These are phyloP conservation scores for Xylaria castorea DNA, from an alignment of 495 filamentous ascomycete species.

Conservation along the genomic window DNA sequence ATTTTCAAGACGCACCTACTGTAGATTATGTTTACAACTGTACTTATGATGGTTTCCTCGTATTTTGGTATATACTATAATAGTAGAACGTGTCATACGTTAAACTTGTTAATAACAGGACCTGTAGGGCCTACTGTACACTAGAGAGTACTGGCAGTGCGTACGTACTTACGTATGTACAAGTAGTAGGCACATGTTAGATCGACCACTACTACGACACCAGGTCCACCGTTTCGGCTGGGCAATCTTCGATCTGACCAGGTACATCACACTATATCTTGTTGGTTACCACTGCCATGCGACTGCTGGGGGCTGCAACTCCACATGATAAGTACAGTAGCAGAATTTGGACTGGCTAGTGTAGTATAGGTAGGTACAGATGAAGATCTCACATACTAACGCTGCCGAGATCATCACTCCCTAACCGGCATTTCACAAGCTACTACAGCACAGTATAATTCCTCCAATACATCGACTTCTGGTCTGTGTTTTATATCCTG, in stretches of 20 bases:
- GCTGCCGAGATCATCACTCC: slow-evolving; percentile 22
- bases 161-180: not conserved
- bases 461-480: not conserved
- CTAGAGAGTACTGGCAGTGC: not conserved
- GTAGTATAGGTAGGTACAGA: slow-evolving; percentile 3
- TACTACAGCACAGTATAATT: slow-evolving; percentile 13
- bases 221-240: slow-evolving; percentile 17
- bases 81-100: not conserved
- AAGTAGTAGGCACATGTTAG: not conserved
- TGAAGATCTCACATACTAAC: slow-evolving; percentile 19
- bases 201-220: slow-evolving; percentile 18
- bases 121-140: not conserved
- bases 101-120: not conserved
- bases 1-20: not conserved
- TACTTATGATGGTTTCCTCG: not conserved
- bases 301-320: slow-evolving; percentile 7
- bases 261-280: slow-evolving; percentile 22
- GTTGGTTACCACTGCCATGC: slow-evolving; percentile 24
- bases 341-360: not conserved
- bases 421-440: slow-evolving; percentile 16
- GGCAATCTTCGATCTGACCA: slow-evolving; percentile 27
- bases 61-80: not conserved
- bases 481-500: slow-evolving; percentile 2
- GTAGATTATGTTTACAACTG: not conserved
- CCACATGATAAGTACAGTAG: slow-evolving; percentile 17